Conservation (phyloP, 1,284 basidiomycete species). For the Athelia psychrophila region DNA sequence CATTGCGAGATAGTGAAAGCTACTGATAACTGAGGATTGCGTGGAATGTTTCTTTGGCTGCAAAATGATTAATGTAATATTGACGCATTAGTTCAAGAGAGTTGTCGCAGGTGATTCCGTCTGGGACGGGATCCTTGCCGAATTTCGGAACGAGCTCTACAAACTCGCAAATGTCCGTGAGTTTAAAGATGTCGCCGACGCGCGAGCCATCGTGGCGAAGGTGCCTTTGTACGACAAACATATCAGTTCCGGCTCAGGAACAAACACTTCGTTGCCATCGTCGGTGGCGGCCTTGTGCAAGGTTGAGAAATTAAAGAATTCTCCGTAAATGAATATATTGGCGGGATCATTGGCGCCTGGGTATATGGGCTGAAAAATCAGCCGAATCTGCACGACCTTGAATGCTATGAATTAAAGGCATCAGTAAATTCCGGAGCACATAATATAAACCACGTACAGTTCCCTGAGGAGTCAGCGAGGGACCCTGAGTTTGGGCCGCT, state of each 20-base stretch:
- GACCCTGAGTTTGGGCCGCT: too few relatives aligned
- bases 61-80: too few relatives aligned
- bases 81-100: too few relatives aligned
- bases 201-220: background rate
- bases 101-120: too few relatives aligned
- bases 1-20: too few relatives aligned
- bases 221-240: background rate
- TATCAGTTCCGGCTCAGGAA: background rate
- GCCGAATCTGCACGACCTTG: background rate
- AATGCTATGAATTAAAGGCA: too few relatives aligned
- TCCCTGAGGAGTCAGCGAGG: too few relatives aligned
- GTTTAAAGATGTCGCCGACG: background rate
- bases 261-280: background rate
- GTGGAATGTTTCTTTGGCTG: too few relatives aligned
- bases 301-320: background rate
- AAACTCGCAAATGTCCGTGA: background rate
- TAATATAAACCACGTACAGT: too few relatives aligned
- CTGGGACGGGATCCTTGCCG: background rate
- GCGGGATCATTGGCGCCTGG: too few relatives aligned
- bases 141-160: constrained; percentile 6
- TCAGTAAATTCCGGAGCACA: too few relatives aligned
- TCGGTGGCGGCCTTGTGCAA: background rate
- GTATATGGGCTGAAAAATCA: background rate
- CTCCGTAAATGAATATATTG: background rate
- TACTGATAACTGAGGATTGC: too few relatives aligned